These are phyloP conservation scores for Lepidium campestre DNA, from an alignment of 441 rosid species.

Conservation along the genomic window DNA sequence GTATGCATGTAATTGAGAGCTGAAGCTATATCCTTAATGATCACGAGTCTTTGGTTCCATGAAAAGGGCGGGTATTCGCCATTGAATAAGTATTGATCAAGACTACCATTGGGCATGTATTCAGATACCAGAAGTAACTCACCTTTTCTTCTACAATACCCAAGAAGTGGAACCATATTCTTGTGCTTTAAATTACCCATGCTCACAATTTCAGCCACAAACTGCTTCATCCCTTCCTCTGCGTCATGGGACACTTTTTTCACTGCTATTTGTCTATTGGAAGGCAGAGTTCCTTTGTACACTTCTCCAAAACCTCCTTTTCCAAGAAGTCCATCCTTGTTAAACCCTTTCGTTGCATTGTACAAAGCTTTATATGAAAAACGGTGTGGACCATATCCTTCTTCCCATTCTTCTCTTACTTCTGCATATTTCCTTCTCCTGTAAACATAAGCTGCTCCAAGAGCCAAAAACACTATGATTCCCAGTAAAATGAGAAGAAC, in stretches of 20 bases:
- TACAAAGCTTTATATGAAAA: constrained; percentile 27
- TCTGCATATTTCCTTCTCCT: constrained; percentile 32
- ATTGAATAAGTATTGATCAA: constrained; percentile 15
- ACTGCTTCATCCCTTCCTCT: constrained; percentile 33
- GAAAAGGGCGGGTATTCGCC: constrained; percentile 6
- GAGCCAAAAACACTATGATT: neutral
- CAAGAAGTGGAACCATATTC: constrained; percentile 34
- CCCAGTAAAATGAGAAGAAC: constrained; percentile 5
- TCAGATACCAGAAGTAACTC: constrained; percentile 26
- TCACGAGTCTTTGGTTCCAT: constrained; percentile 22
- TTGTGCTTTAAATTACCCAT: constrained; percentile 33
- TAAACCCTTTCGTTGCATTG: constrained; percentile 30
- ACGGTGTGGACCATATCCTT: constrained; percentile 33
- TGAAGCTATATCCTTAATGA: constrained; percentile 37
- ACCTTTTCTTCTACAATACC: constrained; percentile 35
- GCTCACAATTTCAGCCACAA: constrained; percentile 30
- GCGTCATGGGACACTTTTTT: constrained; percentile 32
- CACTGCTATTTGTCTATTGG: constrained; percentile 25
- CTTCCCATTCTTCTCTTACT: constrained; percentile 48
- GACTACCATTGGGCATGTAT: constrained; percentile 23
- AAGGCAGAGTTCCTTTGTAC: constrained; percentile 28
- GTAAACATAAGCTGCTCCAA: constrained; percentile 12
- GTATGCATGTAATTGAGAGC: constrained; percentile 56
- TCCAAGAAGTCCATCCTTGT: constrained; percentile 26
- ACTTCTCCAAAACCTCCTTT: constrained; percentile 36